Evolutionary conservation across 257 asterid genomes (phyloP).

Genomic region (Nemophila menziesii): DNA sequence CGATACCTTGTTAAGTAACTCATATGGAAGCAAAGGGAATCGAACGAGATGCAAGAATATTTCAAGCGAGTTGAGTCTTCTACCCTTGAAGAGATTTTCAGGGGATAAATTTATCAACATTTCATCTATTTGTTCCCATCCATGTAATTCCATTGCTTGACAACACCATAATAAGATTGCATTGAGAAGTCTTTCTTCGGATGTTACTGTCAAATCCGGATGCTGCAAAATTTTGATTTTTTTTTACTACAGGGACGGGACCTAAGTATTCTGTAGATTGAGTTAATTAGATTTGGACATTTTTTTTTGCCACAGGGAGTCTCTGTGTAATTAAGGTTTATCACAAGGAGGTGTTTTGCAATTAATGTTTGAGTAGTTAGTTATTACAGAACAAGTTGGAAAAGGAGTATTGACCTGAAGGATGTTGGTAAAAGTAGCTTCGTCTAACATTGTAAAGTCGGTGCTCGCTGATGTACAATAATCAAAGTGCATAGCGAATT

Average conservation of each 20-base stretch:
- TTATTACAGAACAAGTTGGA: constrained; percentile 1
- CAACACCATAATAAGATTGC: constrained; percentile 75
- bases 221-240: constrained; percentile 45
- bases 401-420: constrained; percentile 56
- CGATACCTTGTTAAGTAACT: constrained; percentile 57
- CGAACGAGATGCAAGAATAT: constrained; percentile 48
- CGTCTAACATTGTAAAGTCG: constrained; percentile 87
- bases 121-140: constrained; percentile 66
- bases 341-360: not conserved
- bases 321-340: not conserved
- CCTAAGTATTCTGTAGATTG: constrained; percentile 3
- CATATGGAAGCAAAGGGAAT: constrained; percentile 60
- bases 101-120: constrained; percentile 44
- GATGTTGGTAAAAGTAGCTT: constrained; percentile 55
- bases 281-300: not conserved
- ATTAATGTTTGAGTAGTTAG: not conserved
- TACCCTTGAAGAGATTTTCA: constrained; percentile 44
- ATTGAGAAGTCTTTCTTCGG: constrained; percentile 87
- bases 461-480: constrained; percentile 78
- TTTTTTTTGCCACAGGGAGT: too few species aligned
- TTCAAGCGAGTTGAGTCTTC: constrained; percentile 46
- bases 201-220: constrained; percentile 86
- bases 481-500: constrained; percentile 80
- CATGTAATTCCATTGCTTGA: constrained; percentile 47
- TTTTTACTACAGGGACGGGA: constrained; percentile 6